Evolutionary conservation across 768 basidiomycete genomes (phyloP), one percentile per base, ranked within the genome.

Genomic region (Leucosporidium creatinivorum): DNA sequence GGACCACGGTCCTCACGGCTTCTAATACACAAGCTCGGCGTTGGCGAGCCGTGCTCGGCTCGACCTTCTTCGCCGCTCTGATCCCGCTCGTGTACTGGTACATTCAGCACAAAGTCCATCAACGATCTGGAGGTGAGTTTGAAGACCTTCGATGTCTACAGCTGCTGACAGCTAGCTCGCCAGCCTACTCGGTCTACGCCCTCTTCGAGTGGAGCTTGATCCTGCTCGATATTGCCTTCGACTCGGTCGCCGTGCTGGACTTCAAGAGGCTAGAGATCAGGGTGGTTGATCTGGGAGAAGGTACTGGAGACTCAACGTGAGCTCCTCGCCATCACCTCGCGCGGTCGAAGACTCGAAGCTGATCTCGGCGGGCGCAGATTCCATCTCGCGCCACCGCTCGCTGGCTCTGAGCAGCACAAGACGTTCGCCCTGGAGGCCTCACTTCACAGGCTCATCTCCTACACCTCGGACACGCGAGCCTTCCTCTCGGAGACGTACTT

Each of bases 191-290:
- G 4, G 80, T 79, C 52, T 94, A 93, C 74, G 85, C 87, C 55
- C 87, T 93, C 78, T 89, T 89, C 73, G 92, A 94, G 79, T 94
- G 92, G 92, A 81, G 81, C 12, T 83, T 91, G 58, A 89, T 91
- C 63, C 75, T 87, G 61, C 80, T 87, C 55, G 89, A 91, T 66
- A 80, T 91, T 30, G 65, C 84, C 19, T 91, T 85, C 71, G 89
- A 91, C 75, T 85, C 89, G 0, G 77, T 87, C n/a, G 74, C 83
- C 1, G 84, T 82, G 63, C 78, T 81, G 33, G 89, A 89, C 71
- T 84, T 89, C 68, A 78, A 76, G 52, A 79, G 82, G 66, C 72
- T 88, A 25, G 81, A 86, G 79, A 86, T 85, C 47, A 33, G 33
- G 21, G 19, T 56, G 55, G 23, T 17, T 60, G 48, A 49, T 50